Evolutionary conservation across 345 rosid species (phyloP).

Genomic region (Populus euphratica): DNA sequence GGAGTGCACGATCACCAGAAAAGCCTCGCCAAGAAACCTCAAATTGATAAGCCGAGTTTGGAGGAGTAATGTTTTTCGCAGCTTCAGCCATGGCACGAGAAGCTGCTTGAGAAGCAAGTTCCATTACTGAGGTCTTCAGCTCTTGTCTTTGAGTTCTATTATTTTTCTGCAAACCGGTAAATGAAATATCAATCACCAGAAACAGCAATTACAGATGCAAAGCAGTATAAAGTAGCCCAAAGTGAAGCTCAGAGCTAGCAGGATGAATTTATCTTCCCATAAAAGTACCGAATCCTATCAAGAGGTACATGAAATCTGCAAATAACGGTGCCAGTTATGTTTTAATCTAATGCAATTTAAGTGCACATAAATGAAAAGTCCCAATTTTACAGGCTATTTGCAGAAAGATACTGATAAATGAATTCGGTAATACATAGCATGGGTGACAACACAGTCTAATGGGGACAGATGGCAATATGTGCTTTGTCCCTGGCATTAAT

Average conservation of each 20-base stretch:
- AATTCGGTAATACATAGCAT: neutral
- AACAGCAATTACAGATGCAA: neutral
- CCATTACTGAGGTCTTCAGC: constrained; percentile 62
- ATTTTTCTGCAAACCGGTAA: constrained; percentile 35
- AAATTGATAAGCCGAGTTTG: constrained; percentile 78
- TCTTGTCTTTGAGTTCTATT: constrained; percentile 34
- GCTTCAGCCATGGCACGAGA: constrained; percentile 68
- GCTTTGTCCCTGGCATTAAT: neutral
- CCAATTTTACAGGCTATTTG: neutral
- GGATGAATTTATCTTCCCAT: neutral
- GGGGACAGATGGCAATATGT: neutral
- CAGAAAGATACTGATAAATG: neutral
- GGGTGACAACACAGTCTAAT: neutral
- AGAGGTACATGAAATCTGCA: neutral
- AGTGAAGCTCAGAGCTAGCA: neutral
- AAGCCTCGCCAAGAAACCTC: constrained; percentile 80
- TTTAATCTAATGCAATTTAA: neutral
- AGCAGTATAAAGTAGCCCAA: neutral
- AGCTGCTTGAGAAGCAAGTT: constrained; percentile 84
- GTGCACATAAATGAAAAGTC: neutral
- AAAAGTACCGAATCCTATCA: neutral
- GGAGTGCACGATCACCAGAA: constrained; percentile 54
- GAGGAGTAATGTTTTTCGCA: constrained; percentile 62
- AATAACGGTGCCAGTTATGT: neutral
- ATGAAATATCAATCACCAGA: neutral